Conservation (phyloP, 495 filamentous ascomycete genomes). For the Aspergillus panamensis region DNA sequence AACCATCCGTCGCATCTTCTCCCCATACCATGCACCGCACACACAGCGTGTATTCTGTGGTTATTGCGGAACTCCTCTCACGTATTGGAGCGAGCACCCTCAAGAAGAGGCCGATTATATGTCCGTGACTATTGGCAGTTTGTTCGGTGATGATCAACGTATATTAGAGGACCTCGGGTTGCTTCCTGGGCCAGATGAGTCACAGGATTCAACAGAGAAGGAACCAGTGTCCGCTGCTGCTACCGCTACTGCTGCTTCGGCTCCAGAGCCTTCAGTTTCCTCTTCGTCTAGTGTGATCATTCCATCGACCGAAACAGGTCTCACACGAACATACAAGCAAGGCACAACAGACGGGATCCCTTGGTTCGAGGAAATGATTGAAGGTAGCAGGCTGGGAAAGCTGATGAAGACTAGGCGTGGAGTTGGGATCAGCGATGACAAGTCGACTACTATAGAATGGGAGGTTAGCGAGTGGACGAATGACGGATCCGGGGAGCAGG, state of each 20-base stretch:
- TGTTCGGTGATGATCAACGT: slow-evolving; percentile 61
- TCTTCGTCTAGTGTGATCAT: slow-evolving; percentile 23
- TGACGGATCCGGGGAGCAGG: slow-evolving; percentile 44
- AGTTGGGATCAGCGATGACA: slow-evolving; percentile 50
- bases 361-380: slow-evolving; percentile 80
- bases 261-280: slow-evolving; percentile 11
- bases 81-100: slow-evolving; percentile 73
- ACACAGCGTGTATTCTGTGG: slow-evolving; percentile 80
- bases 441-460: slow-evolving; percentile 67
- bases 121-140: slow-evolving; percentile 67
- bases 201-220: slow-evolving; percentile 11
- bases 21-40: slow-evolving; percentile 53
- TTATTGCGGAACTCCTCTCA: slow-evolving; percentile 79
- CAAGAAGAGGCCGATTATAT: slow-evolving; percentile 68
- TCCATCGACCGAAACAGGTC: slow-evolving; percentile 18
- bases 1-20: slow-evolving; percentile 69
- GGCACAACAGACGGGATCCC: slow-evolving; percentile 55
- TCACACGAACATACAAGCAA: slow-evolving; percentile 30
- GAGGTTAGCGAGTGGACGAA: slow-evolving; percentile 76
- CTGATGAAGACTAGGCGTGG: slow-evolving; percentile 59
- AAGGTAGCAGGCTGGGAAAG: slow-evolving; percentile 66
- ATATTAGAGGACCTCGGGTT: slow-evolving; percentile 66
- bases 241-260: slow-evolving; percentile 23
- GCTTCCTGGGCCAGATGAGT: slow-evolving; percentile 37
- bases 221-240: slow-evolving; percentile 24